phyloP scores from a whole-genome alignment of 2,329 filamentous ascomycete genomes.

The Leptodontidium sp. region DNA sequence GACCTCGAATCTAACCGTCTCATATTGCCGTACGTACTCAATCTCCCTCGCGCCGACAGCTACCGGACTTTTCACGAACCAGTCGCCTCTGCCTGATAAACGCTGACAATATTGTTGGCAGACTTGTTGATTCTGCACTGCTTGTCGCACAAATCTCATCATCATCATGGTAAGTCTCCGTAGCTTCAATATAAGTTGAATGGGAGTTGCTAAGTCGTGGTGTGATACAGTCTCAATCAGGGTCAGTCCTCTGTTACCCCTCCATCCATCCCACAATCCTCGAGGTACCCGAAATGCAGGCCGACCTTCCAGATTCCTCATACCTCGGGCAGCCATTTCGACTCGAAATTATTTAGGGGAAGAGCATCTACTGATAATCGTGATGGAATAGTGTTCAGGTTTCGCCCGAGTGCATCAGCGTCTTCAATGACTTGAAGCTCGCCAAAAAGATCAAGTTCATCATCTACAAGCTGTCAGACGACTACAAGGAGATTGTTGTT shows the following conservation, averaged over 20 bases:
- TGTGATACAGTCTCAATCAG: conserved; percentile 68
- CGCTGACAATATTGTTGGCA: conserved; percentile 37
- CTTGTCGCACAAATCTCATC: conserved; percentile 32
- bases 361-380: conserved; percentile 27
- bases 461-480: conserved; percentile 86
- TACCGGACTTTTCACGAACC: background rate
- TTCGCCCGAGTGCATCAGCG: conserved; percentile 72
- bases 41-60: background rate
- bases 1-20: conserved; percentile 19
- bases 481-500: conserved; percentile 83
- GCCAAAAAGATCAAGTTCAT: conserved; percentile 85
- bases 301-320: background rate
- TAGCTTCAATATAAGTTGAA: background rate
- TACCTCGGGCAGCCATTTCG: background rate
- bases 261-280: conserved; percentile 28
- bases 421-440: conserved; percentile 85
- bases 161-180: conserved; percentile 33
- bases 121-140: conserved; percentile 29
- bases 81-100: conserved; percentile 21
- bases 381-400: conserved; percentile 69
- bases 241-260: conserved; percentile 58
- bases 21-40: conserved; percentile 18
- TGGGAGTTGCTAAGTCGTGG: conserved; percentile 33
- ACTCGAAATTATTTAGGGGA: background rate
- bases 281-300: background rate